These are phyloP conservation scores for Artemisia annua DNA, from an alignment of 129 eudicot genomes.

Conservation along the genomic window DNA sequence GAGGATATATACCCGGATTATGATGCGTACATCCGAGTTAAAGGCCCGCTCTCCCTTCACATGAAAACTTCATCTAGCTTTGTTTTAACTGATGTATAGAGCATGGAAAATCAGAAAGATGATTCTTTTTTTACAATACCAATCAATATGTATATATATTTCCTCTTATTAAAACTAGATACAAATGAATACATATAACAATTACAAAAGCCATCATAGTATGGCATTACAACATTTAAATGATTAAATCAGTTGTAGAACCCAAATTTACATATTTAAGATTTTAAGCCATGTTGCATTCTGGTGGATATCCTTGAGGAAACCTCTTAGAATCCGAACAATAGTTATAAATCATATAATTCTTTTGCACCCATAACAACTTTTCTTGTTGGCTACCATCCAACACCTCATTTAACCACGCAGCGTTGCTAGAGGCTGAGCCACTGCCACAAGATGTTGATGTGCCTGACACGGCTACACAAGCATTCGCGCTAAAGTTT, in stretches of 20 bases:
- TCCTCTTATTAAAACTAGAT: not conserved
- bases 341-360: slow-evolving; percentile 55
- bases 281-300: slow-evolving; percentile 44
- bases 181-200: not conserved
- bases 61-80: too few relatives aligned
- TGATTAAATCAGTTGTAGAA: too few relatives aligned
- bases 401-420: slow-evolving; percentile 27
- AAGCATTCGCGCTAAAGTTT: slow-evolving; percentile 40
- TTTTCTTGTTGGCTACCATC: slow-evolving; percentile 21
- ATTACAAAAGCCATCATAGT: not conserved
- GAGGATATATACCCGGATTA: too few relatives aligned
- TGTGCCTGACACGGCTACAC: slow-evolving; percentile 21
- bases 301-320: slow-evolving; percentile 43
- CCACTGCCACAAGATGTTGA: slow-evolving; percentile 25
- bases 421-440: not conserved
- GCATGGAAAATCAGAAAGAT: too few relatives aligned
- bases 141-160: not conserved
- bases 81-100: not conserved
- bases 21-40: too few relatives aligned
- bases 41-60: too few relatives aligned
- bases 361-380: slow-evolving; percentile 48
- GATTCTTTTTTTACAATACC: not conserved
- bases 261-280: too few relatives aligned
- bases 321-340: slow-evolving; percentile 49
- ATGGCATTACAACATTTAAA: too few relatives aligned